Conservation (phyloP, 805 yeast species). For the Ogataea zsoltii region DNA sequence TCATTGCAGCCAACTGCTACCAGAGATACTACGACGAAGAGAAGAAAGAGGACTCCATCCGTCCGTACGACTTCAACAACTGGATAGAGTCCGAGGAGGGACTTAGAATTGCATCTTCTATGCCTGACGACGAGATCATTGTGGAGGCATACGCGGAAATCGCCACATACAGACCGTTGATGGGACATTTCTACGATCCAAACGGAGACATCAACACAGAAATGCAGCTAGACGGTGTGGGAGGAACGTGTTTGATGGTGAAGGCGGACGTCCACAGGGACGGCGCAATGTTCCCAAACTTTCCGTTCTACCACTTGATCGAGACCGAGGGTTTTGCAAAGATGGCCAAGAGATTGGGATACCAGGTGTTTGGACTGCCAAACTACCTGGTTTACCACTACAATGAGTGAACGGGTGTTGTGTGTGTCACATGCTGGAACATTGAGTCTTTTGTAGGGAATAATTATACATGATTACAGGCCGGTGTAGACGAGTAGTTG, state of each 20-base stretch:
- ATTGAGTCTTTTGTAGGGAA: no score
- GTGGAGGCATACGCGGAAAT: slow-evolving; percentile 93
- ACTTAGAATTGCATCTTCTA: slow-evolving; percentile 62
- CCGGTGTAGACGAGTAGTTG: no score
- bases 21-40: slow-evolving; percentile 71
- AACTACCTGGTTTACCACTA: slow-evolving; percentile 90
- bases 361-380: slow-evolving; percentile 89
- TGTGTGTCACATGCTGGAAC: no score
- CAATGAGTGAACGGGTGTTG: slow-evolving; percentile 55
- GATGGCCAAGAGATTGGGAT: slow-evolving; percentile 94
- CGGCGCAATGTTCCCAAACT: slow-evolving; percentile 99
- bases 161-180: slow-evolving; percentile 91
- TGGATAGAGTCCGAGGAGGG: slow-evolving; percentile 92
- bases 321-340: slow-evolving; percentile 99
- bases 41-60: slow-evolving; percentile 53
- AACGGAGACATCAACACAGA: slow-evolving; percentile 62
- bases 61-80: slow-evolving; percentile 95
- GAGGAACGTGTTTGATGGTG: slow-evolving; percentile 95
- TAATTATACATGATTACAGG: no score
- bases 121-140: slow-evolving; percentile 87
- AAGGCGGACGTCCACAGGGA: slow-evolving; percentile 98
- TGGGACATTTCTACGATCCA: slow-evolving; percentile 83
- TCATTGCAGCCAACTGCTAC: slow-evolving; percentile 89
- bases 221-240: slow-evolving; percentile 94
- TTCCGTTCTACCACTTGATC: slow-evolving; percentile 94